These are phyloP conservation scores for Dalbergia cultrata DNA, from an alignment of 306 rosid species.

Conservation along the genomic window DNA sequence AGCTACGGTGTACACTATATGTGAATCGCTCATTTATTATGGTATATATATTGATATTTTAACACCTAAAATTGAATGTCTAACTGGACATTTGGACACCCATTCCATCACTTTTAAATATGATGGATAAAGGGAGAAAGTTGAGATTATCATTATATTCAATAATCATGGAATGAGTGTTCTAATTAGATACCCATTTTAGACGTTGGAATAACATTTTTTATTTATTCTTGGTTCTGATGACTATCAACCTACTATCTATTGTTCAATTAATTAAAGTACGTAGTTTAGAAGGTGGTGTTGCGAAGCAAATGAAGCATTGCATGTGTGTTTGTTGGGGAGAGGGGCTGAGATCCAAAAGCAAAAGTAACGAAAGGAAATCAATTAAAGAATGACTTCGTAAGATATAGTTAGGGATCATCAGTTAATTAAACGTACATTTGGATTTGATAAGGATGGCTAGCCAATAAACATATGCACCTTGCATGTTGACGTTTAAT, in stretches of 20 bases:
- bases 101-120: too few species aligned
- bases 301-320: conserved; percentile 28
- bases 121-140: too few species aligned
- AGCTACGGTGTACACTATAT: background rate
- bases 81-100: too few species aligned
- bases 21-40: too few species aligned
- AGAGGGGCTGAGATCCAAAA: conserved; percentile 25
- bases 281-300: background rate
- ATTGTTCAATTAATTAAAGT: background rate
- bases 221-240: background rate
- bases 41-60: too few species aligned
- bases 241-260: conserved; percentile 14
- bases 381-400: conserved; percentile 19
- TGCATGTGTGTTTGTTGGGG: conserved; percentile 48
- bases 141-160: too few species aligned
- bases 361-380: conserved; percentile 5
- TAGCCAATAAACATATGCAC: background rate
- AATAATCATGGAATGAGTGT: too few species aligned
- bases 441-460: conserved; percentile 26
- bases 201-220: too few species aligned
- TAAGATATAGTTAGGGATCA: background rate
- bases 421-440: background rate
- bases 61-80: too few species aligned
- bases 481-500: background rate
- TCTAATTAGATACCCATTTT: too few species aligned